phyloP scores from a whole-genome alignment of 345 rosid genomes.

The Populus deltoides region DNA sequence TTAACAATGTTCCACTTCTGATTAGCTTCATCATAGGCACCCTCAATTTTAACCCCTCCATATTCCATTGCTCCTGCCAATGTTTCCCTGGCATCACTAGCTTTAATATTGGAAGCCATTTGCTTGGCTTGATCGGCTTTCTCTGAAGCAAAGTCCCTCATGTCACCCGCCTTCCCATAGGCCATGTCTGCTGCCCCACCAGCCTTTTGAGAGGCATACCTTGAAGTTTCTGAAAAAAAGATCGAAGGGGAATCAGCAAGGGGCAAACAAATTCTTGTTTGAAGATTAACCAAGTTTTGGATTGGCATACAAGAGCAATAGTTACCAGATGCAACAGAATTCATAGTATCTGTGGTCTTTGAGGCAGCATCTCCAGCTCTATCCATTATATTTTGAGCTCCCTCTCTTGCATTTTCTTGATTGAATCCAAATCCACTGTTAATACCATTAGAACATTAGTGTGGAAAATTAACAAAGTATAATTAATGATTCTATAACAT shows the following conservation, averaged over 20 bases:
- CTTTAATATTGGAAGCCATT: not conserved
- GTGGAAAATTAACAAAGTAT: not conserved
- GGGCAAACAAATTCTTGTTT: not conserved
- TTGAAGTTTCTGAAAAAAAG: slow-evolving; percentile 20
- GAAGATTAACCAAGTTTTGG: not conserved
- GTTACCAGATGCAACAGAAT: slow-evolving; percentile 33
- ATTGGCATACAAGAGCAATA: not conserved
- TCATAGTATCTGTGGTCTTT: slow-evolving; percentile 26
- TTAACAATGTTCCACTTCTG: not conserved
- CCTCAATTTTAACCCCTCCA: slow-evolving; percentile 24
- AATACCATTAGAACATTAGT: not conserved
- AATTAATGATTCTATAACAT: not conserved
- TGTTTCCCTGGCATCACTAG: slow-evolving; percentile 26
- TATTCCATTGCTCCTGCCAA: slow-evolving; percentile 17
- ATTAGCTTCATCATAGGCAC: not conserved
- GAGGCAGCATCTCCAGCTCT: slow-evolving; percentile 37
- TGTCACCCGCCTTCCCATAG: slow-evolving; percentile 13
- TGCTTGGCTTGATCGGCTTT: slow-evolving; percentile 1
- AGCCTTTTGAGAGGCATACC: slow-evolving; percentile 32
- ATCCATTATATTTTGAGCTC: slow-evolving; percentile 18
- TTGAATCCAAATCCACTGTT: slow-evolving; percentile 19
- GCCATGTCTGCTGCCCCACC: slow-evolving; percentile 25
- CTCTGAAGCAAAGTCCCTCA: slow-evolving; percentile 19
- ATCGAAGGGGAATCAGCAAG: not conserved
- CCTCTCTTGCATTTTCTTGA: slow-evolving; percentile 11